Evolutionary conservation across 2,329 filamentous ascomycete species (phyloP).

Genomic region (Mycosphaerella sp.): DNA sequence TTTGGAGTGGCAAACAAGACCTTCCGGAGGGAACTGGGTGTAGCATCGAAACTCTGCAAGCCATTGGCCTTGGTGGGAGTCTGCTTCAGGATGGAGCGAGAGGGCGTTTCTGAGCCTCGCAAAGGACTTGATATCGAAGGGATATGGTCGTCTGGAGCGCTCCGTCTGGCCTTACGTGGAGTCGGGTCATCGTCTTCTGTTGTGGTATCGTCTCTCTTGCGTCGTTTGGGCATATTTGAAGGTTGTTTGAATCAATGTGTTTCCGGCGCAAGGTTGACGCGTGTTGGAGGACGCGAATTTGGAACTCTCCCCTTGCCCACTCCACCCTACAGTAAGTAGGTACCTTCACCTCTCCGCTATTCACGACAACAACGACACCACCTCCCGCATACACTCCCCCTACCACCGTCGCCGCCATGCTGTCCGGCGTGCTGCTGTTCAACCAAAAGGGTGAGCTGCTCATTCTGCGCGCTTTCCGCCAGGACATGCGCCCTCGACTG

Average conservation of each 20-base stretch:
- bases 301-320: neutral
- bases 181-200: conserved; percentile 20
- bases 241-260: neutral
- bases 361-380: conserved; percentile 1
- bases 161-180: conserved; percentile 24
- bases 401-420: conserved; percentile 54
- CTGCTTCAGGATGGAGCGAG: conserved; percentile 31
- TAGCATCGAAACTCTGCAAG: conserved; percentile 27
- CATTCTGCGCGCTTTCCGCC: conserved; percentile 97
- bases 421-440: conserved; percentile 96
- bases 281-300: conserved; percentile 9
- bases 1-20: conserved; percentile 43
- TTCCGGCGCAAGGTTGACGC: conserved; percentile 4
- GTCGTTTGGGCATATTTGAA: conserved; percentile 23
- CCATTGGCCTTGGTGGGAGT: conserved; percentile 28
- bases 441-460: conserved; percentile 99
- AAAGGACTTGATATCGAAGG: conserved; percentile 9
- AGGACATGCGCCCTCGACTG: conserved; percentile 93
- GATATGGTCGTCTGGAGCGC: conserved; percentile 5
- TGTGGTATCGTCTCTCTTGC: conserved; percentile 14
- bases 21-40: conserved; percentile 41
- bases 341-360: neutral
- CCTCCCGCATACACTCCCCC: neutral
- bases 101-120: conserved; percentile 27
- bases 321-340: neutral